phyloP scores from a whole-genome alignment of 352 stramenopile species.

The Globisporangium cederbergense region DNA sequence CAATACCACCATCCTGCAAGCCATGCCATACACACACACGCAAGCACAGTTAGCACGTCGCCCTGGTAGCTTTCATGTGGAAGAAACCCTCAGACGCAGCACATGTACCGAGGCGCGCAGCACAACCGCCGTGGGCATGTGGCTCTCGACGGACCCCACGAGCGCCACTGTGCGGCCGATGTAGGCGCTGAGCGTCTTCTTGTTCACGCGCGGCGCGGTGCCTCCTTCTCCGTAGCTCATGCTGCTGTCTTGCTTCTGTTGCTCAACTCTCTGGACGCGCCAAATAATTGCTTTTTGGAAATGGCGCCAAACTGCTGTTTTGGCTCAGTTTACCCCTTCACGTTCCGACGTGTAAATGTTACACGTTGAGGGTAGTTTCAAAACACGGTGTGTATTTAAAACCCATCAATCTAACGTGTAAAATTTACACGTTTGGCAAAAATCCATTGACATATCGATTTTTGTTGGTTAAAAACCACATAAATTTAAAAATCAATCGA shows the following conservation, averaged over 20 bases:
- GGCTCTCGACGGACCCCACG: slow-evolving; percentile 70
- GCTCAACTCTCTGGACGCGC: background rate
- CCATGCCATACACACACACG: slow-evolving; percentile 7
- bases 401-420: too few relatives aligned
- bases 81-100: background rate
- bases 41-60: background rate
- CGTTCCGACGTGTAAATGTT: too few relatives aligned
- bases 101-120: slow-evolving; percentile 68
- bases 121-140: slow-evolving; percentile 65
- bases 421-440: too few relatives aligned
- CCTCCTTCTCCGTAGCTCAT: slow-evolving; percentile 63
- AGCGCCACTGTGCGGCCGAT: slow-evolving; percentile 70
- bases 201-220: slow-evolving; percentile 83
- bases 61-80: too few relatives aligned
- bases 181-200: slow-evolving; percentile 61
- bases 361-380: too few relatives aligned
- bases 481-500: too few relatives aligned
- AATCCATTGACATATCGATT: too few relatives aligned
- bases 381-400: too few relatives aligned
- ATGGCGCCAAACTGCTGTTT: too few relatives aligned
- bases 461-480: too few relatives aligned
- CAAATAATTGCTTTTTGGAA: too few relatives aligned
- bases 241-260: background rate
- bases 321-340: too few relatives aligned
- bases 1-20: slow-evolving; percentile 63